These are phyloP conservation scores for Penicillium sp. DNA, from an alignment of 2,329 filamentous ascomycete species.

Conservation along the genomic window DNA sequence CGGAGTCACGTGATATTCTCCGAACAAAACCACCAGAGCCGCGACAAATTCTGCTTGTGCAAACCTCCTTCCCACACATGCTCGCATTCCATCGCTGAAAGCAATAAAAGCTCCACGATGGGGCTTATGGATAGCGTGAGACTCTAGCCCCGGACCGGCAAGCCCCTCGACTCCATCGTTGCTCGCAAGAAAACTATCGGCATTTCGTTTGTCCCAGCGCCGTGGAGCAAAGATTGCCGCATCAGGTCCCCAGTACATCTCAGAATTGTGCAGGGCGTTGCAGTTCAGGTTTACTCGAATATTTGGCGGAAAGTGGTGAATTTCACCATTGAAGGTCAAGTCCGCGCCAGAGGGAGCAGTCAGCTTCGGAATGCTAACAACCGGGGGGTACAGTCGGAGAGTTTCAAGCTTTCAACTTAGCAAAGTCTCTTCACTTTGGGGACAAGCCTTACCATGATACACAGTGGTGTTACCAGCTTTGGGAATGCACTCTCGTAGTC, in stretches of 20 bases:
- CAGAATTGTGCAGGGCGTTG: slow-evolving; percentile 24
- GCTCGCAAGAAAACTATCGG: slow-evolving; percentile 24
- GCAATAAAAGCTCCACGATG: slow-evolving; percentile 28
- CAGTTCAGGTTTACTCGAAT: slow-evolving; percentile 20
- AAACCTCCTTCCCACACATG: slow-evolving; percentile 32
- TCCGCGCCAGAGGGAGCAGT: background rate
- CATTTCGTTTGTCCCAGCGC: slow-evolving; percentile 28
- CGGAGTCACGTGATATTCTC: slow-evolving; percentile 21
- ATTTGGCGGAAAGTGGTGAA: background rate
- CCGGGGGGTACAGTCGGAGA: background rate
- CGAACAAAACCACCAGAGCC: slow-evolving; percentile 20
- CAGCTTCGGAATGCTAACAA: background rate
- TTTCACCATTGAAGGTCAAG: background rate
- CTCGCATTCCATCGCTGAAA: slow-evolving; percentile 30
- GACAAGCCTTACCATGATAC: background rate
- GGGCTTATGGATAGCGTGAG: slow-evolving; percentile 24
- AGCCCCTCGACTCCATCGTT: slow-evolving; percentile 23
- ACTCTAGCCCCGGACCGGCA: slow-evolving; percentile 13
- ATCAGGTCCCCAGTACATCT: slow-evolving; percentile 30
- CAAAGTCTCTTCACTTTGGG: slow-evolving; percentile 14
- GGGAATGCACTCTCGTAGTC: background rate
- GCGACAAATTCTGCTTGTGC: slow-evolving; percentile 33
- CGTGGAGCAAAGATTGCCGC: slow-evolving; percentile 18
- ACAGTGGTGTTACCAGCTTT: background rate
- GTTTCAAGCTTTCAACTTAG: background rate